A percentile compares a stretch with the other conserved stretches of the same genome.
These are phyloP conservation scores for Talaromyces amestolkiae DNA, from an alignment of 2,329 filamentous ascomycete genomes.

Conservation along the genomic window DNA sequence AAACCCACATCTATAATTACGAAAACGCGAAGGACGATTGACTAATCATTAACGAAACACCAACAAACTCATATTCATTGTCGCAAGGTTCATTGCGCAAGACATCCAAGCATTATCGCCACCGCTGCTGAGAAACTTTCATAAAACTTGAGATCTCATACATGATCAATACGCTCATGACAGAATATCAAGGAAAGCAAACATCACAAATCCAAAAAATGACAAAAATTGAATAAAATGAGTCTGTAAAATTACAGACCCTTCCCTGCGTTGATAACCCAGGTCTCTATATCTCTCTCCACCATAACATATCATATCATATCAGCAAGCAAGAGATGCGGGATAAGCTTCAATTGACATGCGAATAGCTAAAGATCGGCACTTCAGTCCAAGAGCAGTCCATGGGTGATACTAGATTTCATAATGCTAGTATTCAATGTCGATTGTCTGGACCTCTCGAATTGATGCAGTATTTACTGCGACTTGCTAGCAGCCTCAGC, in stretches of 20 bases:
- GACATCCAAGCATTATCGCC: conserved; percentile 6
- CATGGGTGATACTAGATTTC: conserved; percentile 6
- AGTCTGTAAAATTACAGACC: neutral
- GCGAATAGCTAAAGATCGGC: neutral
- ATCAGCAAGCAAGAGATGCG: neutral
- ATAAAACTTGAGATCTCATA: conserved; percentile 17
- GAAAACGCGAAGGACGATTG: neutral
- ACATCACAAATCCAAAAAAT: conserved; percentile 1
- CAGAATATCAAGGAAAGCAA: neutral
- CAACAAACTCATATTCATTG: conserved; percentile 13
- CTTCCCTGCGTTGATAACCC: neutral
- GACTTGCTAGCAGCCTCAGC: conserved; percentile 66
- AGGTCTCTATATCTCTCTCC: conserved; percentile 8
- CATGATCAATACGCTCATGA: conserved; percentile 16
- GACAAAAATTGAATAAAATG: neutral
- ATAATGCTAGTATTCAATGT: neutral
- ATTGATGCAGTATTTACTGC: conserved; percentile 37
- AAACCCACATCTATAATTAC: neutral
- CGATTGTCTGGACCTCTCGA: conserved; percentile 24
- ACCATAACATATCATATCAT: conserved; percentile 4
- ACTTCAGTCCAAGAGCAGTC: neutral
- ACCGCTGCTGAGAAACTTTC: conserved; percentile 6
- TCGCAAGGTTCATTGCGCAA: conserved; percentile 4
- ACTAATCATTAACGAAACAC: neutral
- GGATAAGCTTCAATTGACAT: neutral